These are phyloP conservation scores for Alternaria sp. DNA, from an alignment of 2,329 filamentous ascomycete species.

Conservation along the genomic window DNA sequence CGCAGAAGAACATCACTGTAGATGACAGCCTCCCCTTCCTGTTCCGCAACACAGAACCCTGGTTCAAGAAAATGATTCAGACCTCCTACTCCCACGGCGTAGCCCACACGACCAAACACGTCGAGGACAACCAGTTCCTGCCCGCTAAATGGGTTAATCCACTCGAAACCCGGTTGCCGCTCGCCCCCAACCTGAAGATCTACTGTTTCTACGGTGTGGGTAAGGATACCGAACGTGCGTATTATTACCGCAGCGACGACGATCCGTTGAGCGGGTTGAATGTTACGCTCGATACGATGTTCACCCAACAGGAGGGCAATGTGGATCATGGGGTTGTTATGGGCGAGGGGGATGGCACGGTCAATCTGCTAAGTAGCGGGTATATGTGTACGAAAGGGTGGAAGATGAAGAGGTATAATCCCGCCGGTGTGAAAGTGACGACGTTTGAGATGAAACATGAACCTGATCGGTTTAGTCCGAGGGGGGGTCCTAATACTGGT, in stretches of 20 bases:
- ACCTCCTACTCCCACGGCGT: conserved; percentile 86
- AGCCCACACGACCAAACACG: conserved; percentile 77
- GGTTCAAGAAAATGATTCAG: conserved; percentile 79
- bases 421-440: conserved; percentile 78
- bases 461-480: conserved; percentile 86
- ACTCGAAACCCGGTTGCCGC: conserved; percentile 83
- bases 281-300: conserved; percentile 61
- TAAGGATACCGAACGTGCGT: conserved; percentile 89
- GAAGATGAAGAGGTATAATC: conserved; percentile 93
- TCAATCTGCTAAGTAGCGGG: conserved; percentile 86
- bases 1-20: conserved; percentile 76
- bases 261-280: conserved; percentile 72
- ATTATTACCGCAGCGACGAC: conserved; percentile 82
- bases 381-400: conserved; percentile 98
- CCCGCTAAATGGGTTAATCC: conserved; percentile 90
- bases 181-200: conserved; percentile 88
- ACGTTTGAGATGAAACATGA: conserved; percentile 97
- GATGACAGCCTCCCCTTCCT: conserved; percentile 79
- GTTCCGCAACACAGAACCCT: conserved; percentile 77
- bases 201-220: conserved; percentile 98
- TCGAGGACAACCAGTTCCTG: conserved; percentile 68
- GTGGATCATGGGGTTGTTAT: conserved; percentile 90
- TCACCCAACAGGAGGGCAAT: conserved; percentile 48
- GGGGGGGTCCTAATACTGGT: conserved; percentile 72
- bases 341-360: conserved; percentile 95